Conservation (phyloP, 148 eudicot species). For the Rhododendron henanense region DNA sequence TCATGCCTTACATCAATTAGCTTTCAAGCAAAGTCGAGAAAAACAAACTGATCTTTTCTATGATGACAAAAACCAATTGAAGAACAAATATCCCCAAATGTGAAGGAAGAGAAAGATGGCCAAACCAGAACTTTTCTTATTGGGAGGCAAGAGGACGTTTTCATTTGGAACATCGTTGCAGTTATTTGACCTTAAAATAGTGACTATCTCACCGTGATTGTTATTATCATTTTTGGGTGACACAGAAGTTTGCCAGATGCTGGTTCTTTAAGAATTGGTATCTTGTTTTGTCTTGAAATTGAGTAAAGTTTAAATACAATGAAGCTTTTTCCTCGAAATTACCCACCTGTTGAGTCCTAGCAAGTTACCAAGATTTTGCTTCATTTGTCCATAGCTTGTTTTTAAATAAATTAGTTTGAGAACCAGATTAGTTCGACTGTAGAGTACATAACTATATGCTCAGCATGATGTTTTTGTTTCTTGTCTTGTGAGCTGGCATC, state of each 20-base stretch:
- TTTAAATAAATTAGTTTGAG: background rate
- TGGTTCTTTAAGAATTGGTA: background rate
- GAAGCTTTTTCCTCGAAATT: background rate
- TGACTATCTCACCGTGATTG: background rate
- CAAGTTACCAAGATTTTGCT: background rate
- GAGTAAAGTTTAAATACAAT: background rate
- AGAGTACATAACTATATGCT: background rate
- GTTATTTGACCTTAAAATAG: background rate
- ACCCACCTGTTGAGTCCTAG: background rate
- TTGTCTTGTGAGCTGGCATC: background rate
- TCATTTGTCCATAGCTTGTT: slow-evolving; percentile 3
- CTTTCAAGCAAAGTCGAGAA: background rate
- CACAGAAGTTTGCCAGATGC: background rate
- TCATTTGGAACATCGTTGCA: background rate
- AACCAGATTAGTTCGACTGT: background rate
- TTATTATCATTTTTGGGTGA: background rate
- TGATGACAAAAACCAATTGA: background rate
- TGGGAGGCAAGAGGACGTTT: background rate
- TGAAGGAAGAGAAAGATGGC: background rate
- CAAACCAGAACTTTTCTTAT: background rate
- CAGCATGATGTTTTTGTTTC: background rate
- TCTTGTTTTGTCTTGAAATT: background rate
- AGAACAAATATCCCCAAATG: background rate
- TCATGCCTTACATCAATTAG: background rate
- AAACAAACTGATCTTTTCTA: background rate